Evolutionary conservation across 306 rosid genomes (phyloP).

Genomic region (Ormosia emarginata): DNA sequence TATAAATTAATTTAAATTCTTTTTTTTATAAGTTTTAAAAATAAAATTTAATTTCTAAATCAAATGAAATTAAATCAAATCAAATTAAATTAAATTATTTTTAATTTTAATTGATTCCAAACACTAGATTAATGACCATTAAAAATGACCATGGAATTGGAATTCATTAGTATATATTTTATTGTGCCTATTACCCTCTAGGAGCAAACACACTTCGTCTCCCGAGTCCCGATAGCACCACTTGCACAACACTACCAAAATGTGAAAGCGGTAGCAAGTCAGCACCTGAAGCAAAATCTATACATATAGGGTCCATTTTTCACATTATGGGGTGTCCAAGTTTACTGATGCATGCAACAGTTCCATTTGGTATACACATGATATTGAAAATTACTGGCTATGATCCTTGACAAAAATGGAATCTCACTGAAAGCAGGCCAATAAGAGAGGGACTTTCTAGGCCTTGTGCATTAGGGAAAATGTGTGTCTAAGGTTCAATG

Average conservation of each 20-base stretch:
- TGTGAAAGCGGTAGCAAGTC: slow-evolving; percentile 34
- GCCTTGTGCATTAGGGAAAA: not conserved
- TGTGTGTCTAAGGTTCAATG: slow-evolving; percentile 27
- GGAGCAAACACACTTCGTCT: not conserved
- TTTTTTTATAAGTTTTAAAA: too few relatives aligned
- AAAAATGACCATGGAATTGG: not conserved
- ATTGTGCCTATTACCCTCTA: not conserved
- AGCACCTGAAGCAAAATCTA: slow-evolving; percentile 22
- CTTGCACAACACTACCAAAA: slow-evolving; percentile 22
- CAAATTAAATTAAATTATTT: too few relatives aligned
- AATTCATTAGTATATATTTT: not conserved
- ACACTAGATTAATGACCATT: too few relatives aligned
- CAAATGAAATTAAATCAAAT: too few relatives aligned
- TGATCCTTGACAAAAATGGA: slow-evolving; percentile 34
- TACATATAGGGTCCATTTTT: slow-evolving; percentile 27
- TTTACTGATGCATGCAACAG: not conserved
- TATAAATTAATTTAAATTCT: too few relatives aligned
- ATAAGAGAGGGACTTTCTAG: slow-evolving; percentile 32
- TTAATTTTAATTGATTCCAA: too few relatives aligned
- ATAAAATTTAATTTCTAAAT: too few relatives aligned
- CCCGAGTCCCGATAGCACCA: slow-evolving; percentile 13
- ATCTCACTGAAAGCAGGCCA: slow-evolving; percentile 26
- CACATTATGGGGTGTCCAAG: slow-evolving; percentile 31
- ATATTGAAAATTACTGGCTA: not conserved
- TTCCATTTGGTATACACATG: not conserved